Base-by-base conservation (phyloP, 208 protist species). In the Trypanosoma caninum region DNA sequence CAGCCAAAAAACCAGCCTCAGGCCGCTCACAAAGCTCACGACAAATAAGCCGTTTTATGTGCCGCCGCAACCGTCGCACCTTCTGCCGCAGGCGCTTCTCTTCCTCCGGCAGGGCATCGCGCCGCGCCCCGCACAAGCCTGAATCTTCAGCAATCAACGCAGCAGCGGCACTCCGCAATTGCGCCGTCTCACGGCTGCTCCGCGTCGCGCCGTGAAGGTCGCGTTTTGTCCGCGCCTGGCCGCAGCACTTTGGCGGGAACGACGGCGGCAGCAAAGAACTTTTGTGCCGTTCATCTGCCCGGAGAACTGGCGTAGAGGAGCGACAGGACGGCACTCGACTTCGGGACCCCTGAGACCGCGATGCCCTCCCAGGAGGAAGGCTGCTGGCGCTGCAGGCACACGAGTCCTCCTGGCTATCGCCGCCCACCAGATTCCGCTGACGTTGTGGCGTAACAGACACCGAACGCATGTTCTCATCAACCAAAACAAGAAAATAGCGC, bases 401-500 rank as follows among this genome's bases (percentile, higher is more conserved):
- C 31, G 78, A 23, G 50, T 72, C 76, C 6, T 66, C 76, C 59
- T 63, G 67, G 60, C 78, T 74, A n/a, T 70, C 51, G 22, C 72
- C 72, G 45, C 75, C 80, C 42, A 74, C 73, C 9, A 67, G 70
- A 41, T 74, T 69, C 20, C 53, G 58, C 31, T 69, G 63, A 35
- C 84, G 48, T 51, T 62, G 65, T 3, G 59, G 48, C 10, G 68
- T 54, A 11, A 45, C 40, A 35, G 78, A 37, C 28, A 91, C 31
- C 16, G 84, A 80, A 18, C 48, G 72, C 76, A 87, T 78, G 33
- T 69, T 34, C 41, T 75, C 75, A 47, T 89, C 84, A 3, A 94
- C 88, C 18, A 87, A 63, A 46, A 94, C 70, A 9, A 88, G 45
- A 61, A 86, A 82, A 74, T 86, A 94, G 59, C 70, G 68, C 28